Evolutionary conservation across 2,329 filamentous ascomycete species (phyloP).

Genomic region (Immersiporthe knoxdaviesiana): DNA sequence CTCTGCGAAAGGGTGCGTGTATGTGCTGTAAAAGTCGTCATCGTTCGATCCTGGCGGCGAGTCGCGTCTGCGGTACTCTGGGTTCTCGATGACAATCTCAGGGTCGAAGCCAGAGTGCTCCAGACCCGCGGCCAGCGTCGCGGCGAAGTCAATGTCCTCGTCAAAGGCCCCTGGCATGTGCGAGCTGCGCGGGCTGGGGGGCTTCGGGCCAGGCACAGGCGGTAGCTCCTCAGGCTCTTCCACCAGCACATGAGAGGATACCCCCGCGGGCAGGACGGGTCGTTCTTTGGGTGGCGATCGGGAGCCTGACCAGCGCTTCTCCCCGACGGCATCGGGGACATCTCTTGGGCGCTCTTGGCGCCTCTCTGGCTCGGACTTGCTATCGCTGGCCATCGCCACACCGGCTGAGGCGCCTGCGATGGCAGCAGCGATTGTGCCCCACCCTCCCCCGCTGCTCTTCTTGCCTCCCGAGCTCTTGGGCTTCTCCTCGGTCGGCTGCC

Average conservation of each 20-base stretch:
- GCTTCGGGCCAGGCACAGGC: conserved; percentile 60
- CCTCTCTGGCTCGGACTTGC: background rate
- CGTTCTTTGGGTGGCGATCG: conserved; percentile 25
- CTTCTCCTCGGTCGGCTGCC: conserved; percentile 38
- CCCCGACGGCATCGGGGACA: no score
- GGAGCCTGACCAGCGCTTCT: conserved; percentile 20
- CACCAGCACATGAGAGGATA: conserved; percentile 19
- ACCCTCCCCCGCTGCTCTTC: conserved; percentile 55
- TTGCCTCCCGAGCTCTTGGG: conserved; percentile 34
- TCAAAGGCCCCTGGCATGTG: conserved; percentile 67
- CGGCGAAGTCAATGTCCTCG: conserved; percentile 71
- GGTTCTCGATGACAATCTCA: conserved; percentile 70
- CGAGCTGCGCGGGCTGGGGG: conserved; percentile 48
- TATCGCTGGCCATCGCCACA: conserved; percentile 31
- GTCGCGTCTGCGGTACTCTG: conserved; percentile 63
- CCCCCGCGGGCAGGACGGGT: conserved; percentile 23
- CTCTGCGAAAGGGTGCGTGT: conserved; percentile 54
- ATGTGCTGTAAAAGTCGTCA: conserved; percentile 39
- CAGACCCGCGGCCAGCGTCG: conserved; percentile 69
- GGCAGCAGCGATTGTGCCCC: conserved; percentile 57
- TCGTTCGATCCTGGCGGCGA: conserved; percentile 66
- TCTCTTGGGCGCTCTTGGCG: conserved; percentile 29
- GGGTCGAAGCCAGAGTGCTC: conserved; percentile 72
- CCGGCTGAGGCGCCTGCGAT: conserved; percentile 46
- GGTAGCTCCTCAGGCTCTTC: conserved; percentile 30